phyloP scores from a whole-genome alignment of 2,329 filamentous ascomycete species.

The Metarhizium humberi region DNA sequence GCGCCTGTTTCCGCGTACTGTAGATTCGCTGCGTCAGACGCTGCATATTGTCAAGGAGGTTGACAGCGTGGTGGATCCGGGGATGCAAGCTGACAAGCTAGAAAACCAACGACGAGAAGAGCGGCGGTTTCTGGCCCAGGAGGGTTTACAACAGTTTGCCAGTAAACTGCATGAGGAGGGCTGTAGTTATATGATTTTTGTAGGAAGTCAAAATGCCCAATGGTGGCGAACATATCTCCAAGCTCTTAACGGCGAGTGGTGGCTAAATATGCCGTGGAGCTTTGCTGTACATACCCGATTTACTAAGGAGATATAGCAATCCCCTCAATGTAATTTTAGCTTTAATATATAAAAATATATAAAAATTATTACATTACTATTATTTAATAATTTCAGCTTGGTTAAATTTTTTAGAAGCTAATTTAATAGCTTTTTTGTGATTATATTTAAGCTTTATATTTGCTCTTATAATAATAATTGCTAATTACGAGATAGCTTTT shows the following conservation, averaged over 20 bases:
- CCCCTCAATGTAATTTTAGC: neutral
- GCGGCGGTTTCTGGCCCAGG: constrained; percentile 10
- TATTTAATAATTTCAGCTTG: too few species aligned
- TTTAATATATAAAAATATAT: too few species aligned
- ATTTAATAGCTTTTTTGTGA: too few species aligned
- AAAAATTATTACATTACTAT: too few species aligned
- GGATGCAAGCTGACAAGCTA: constrained; percentile 14
- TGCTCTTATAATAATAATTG: too few species aligned
- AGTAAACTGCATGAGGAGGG: constrained; percentile 11
- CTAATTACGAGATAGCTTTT: too few species aligned
- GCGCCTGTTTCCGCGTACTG: constrained; percentile 12
- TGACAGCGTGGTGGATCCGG: constrained; percentile 17
- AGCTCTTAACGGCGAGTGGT: constrained; percentile 17
- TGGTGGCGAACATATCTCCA: constrained; percentile 17
- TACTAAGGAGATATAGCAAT: neutral
- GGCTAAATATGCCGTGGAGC: constrained; percentile 18
- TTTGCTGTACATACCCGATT: constrained; percentile 12
- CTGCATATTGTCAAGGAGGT: constrained; percentile 19
- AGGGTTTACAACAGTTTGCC: constrained; percentile 14
- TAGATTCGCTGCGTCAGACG: constrained; percentile 14
- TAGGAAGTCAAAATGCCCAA: constrained; percentile 16
- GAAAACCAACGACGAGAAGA: constrained; percentile 15
- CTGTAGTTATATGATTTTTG: constrained; percentile 16
- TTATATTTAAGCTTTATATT: too few species aligned
- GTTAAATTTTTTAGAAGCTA: too few species aligned